Conservation (phyloP, 345 rosid species). For the Salix koriyanagi region DNA sequence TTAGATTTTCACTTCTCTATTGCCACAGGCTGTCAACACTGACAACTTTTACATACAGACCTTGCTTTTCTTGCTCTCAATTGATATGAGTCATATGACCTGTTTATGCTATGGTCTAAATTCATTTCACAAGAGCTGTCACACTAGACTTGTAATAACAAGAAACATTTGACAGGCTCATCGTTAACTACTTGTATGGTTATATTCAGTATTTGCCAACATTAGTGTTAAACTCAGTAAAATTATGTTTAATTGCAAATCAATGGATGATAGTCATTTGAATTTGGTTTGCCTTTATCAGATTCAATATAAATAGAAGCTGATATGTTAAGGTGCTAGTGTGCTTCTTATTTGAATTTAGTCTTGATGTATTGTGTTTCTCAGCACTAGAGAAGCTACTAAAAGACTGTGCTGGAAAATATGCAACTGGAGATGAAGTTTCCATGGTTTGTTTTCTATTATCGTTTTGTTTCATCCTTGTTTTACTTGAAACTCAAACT, state of each 20-base stretch:
- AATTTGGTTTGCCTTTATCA: neutral
- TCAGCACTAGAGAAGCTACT: slow-evolving; percentile 74
- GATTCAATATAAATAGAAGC: neutral
- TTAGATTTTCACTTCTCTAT: too few species aligned
- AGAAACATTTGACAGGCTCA: neutral
- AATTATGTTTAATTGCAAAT: neutral
- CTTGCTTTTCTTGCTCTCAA: too few species aligned
- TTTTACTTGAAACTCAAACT: neutral
- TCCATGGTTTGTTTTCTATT: slow-evolving; percentile 42
- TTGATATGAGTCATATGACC: too few species aligned
- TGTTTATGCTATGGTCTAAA: too few species aligned
- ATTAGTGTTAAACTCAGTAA: neutral
- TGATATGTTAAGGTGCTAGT: neutral
- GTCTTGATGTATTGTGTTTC: slow-evolving; percentile 14
- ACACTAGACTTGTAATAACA: neutral
- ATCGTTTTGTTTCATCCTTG: neutral
- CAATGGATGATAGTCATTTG: neutral
- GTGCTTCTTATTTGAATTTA: neutral
- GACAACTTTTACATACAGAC: too few species aligned
- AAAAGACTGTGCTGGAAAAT: slow-evolving; percentile 55
- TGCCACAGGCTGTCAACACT: too few species aligned
- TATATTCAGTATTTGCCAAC: neutral
- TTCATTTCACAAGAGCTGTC: too few species aligned
- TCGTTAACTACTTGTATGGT: neutral
- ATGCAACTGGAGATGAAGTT: slow-evolving; percentile 74